phyloP scores from a whole-genome alignment of 2,329 filamentous ascomycete species.

The Hypoxylon sp. region DNA sequence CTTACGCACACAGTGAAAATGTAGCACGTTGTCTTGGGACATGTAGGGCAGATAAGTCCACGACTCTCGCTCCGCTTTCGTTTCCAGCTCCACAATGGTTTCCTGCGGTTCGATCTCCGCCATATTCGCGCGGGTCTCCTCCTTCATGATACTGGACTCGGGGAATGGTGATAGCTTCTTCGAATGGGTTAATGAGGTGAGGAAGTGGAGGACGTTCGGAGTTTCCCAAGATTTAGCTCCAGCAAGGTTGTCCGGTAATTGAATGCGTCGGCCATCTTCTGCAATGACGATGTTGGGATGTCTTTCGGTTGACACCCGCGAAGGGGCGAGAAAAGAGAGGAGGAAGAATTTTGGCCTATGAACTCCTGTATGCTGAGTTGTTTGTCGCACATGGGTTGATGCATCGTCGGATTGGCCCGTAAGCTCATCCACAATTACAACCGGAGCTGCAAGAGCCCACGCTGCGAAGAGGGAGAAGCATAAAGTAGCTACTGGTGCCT shows the following conservation, averaged over 20 bases:
- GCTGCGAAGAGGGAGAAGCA: slow-evolving; percentile 33
- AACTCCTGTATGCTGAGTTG: slow-evolving; percentile 13
- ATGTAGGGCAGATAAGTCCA: slow-evolving; percentile 49
- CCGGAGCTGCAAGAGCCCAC: slow-evolving; percentile 40
- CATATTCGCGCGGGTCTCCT: slow-evolving; percentile 49
- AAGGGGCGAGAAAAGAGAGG: slow-evolving; percentile 15
- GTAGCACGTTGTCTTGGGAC: slow-evolving; percentile 45
- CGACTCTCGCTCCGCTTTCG: slow-evolving; percentile 49
- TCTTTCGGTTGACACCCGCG: slow-evolving; percentile 30
- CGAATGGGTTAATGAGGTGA: slow-evolving; percentile 43
- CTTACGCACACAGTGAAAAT: slow-evolving; percentile 49
- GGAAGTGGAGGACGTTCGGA: slow-evolving; percentile 43
- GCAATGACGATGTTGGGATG: slow-evolving; percentile 32
- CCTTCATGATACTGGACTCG: slow-evolving; percentile 51
- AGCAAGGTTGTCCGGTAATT: slow-evolving; percentile 39
- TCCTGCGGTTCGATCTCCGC: slow-evolving; percentile 46
- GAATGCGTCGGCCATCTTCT: slow-evolving; percentile 36
- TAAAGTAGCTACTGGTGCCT: slow-evolving; percentile 29
- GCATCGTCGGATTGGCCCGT: slow-evolving; percentile 28
- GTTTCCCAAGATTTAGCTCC: slow-evolving; percentile 44
- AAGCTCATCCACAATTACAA: slow-evolving; percentile 29
- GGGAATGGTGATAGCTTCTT: slow-evolving; percentile 47
- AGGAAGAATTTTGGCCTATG: slow-evolving; percentile 12
- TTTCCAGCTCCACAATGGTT: slow-evolving; percentile 52
- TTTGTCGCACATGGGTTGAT: slow-evolving; percentile 26